These are phyloP conservation scores for Acacia melanoxylon DNA, from an alignment of 306 rosid genomes.

Conservation along the genomic window DNA sequence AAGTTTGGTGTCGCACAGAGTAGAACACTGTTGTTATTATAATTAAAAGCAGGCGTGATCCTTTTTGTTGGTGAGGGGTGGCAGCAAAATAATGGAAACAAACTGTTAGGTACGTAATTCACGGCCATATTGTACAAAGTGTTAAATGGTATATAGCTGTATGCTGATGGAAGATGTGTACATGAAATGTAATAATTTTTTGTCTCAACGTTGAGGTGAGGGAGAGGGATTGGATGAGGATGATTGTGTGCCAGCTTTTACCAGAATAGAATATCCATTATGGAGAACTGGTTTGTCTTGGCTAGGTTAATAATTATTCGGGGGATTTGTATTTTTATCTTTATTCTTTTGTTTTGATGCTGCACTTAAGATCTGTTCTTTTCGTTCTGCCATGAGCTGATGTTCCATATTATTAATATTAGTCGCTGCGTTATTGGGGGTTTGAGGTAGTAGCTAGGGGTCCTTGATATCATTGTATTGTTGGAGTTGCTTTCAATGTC, in stretches of 20 bases:
- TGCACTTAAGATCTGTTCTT: conserved; percentile 42
- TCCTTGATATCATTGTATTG: conserved; percentile 15
- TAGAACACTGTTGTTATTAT: not conserved
- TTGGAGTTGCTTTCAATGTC: conserved; percentile 31
- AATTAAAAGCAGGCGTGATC: not conserved
- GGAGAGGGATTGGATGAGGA: not conserved
- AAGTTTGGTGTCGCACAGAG: not conserved
- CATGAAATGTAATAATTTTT: not conserved
- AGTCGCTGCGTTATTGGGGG: not conserved
- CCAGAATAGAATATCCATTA: conserved; percentile 34
- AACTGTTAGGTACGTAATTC: not conserved
- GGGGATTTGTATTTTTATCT: not conserved
- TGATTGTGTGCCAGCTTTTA: not conserved
- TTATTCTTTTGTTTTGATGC: conserved; percentile 35
- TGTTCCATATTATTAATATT: not conserved
- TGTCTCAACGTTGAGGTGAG: not conserved
- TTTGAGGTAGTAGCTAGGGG: not conserved
- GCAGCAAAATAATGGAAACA: not conserved
- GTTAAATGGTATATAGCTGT: not conserved
- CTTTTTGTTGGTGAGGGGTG: not conserved
- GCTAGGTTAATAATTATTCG: not conserved
- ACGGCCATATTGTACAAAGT: not conserved
- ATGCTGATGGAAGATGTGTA: not conserved
- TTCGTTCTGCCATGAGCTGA: not conserved
- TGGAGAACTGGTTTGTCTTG: conserved; percentile 14